These are phyloP conservation scores for Tylopilus orsonianus DNA, from an alignment of 1,284 basidiomycete species.

Conservation along the genomic window DNA sequence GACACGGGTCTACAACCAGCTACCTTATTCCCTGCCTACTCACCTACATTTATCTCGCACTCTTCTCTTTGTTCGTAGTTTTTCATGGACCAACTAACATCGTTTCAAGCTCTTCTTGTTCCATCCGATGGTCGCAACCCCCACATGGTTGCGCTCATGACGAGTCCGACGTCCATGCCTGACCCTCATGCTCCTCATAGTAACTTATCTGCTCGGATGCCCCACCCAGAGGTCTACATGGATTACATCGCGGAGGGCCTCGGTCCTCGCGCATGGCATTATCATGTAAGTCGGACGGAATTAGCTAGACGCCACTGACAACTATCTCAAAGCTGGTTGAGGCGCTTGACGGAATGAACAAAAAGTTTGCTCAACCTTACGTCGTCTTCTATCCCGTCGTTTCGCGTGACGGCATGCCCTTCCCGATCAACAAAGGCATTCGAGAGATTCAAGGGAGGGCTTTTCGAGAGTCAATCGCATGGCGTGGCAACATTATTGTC, in stretches of 20 bases:
- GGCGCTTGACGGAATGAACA: conserved; percentile 73
- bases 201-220: conserved; percentile 51
- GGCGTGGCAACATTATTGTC: conserved; percentile 76
- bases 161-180: conserved; percentile 52
- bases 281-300: conserved; percentile 48
- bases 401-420: conserved; percentile 74
- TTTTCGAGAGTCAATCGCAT: conserved; percentile 61
- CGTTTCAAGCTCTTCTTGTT: conserved; percentile 64
- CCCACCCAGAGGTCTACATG: conserved; percentile 81
- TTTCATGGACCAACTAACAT: conserved; percentile 57
- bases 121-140: conserved; percentile 69
- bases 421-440: conserved; percentile 73
- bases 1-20: conserved; percentile 9
- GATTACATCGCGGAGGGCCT: conserved; percentile 75
- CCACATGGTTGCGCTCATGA: conserved; percentile 67
- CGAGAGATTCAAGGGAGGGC: conserved; percentile 65
- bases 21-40: conserved; percentile 27
- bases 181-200: conserved; percentile 46
- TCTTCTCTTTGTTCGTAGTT: conserved; percentile 11
- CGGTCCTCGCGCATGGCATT: conserved; percentile 67
- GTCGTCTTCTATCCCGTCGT: conserved; percentile 74
- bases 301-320: conserved; percentile 18
- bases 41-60: conserved; percentile 8
- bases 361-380: conserved; percentile 72
- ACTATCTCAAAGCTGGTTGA: conserved; percentile 56